phyloP scores from a whole-genome alignment of 208 protist species.

The Acanthamoeba castellanii region DNA sequence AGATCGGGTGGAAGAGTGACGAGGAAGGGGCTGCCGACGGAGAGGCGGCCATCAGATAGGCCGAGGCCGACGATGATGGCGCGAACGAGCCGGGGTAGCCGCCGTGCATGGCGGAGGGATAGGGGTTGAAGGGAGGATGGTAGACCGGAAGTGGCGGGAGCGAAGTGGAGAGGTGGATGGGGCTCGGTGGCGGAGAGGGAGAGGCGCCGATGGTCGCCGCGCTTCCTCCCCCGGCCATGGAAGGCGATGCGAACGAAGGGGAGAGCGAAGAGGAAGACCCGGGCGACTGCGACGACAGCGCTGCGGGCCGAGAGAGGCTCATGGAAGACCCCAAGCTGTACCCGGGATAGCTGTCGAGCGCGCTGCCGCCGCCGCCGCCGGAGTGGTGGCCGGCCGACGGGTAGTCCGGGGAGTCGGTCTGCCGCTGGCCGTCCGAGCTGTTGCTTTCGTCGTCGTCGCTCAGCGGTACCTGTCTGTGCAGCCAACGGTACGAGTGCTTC shows the following conservation, averaged over 20 bases:
- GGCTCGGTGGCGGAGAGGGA: not conserved
- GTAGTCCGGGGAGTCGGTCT: not conserved
- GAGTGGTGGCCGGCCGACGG: not conserved
- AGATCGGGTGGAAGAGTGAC: not conserved
- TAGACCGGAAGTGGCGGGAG: not conserved
- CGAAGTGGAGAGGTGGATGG: not conserved
- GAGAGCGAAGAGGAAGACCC: too few relatives aligned
- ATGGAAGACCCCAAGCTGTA: too few relatives aligned
- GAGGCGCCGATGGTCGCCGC: not conserved
- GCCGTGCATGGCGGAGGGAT: too few relatives aligned
- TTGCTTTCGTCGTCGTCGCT: not conserved
- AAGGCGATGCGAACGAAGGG: not conserved
- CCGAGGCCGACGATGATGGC: not conserved
- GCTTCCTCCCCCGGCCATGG: not conserved
- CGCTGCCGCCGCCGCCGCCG: not conserved
- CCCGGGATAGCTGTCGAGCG: too few relatives aligned
- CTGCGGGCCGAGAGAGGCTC: not conserved
- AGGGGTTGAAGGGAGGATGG: not conserved
- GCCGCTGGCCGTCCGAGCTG: not conserved
- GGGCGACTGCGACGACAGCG: not conserved
- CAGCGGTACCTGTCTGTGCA: not conserved
- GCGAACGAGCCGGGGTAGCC: not conserved
- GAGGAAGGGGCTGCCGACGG: too few relatives aligned
- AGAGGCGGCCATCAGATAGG: too few relatives aligned
- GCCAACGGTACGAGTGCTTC: constrained; percentile 3